A percentile compares a stretch with the other conserved stretches of the same genome.
Evolutionary conservation across 441 rosid species (phyloP).

Genomic region (Erodium texanum): DNA sequence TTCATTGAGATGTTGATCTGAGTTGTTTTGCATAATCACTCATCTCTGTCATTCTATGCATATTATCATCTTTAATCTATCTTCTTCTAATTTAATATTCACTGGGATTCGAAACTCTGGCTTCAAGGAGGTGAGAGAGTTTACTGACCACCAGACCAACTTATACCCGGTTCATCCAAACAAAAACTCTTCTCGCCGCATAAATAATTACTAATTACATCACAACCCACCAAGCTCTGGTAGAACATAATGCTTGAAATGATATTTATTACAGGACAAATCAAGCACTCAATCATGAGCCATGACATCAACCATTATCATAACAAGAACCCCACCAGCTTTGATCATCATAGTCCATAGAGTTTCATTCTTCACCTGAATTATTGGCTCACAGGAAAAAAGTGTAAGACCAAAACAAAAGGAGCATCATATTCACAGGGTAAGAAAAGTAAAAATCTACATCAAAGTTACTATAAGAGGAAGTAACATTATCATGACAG

Average conservation of each 20-base stretch:
- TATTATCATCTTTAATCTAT: conserved; percentile 19
- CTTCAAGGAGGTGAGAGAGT: too few species aligned
- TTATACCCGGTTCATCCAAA: conserved; percentile 15
- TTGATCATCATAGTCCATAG: background rate
- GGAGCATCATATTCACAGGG: background rate
- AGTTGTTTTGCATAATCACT: conserved; percentile 14
- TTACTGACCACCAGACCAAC: too few species aligned
- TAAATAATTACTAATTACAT: background rate
- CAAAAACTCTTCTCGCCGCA: too few species aligned
- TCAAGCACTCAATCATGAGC: conserved; percentile 21
- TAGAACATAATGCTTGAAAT: background rate
- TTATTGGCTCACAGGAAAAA: conserved; percentile 15
- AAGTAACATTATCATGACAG: conserved; percentile 15
- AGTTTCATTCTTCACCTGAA: conserved; percentile 15
- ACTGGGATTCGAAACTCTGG: too few species aligned
- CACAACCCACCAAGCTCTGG: background rate
- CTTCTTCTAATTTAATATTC: too few species aligned
- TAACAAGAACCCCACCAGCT: conserved; percentile 22
- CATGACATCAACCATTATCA: conserved; percentile 23
- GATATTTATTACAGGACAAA: conserved; percentile 13
- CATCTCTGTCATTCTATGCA: conserved; percentile 9
- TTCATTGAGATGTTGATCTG: conserved; percentile 21
- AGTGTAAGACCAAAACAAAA: background rate
- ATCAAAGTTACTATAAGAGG: conserved; percentile 14
- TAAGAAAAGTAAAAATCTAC: too few species aligned